Conservation (phyloP, 768 basidiomycete genomes). For the Gyrodon lividus region DNA sequence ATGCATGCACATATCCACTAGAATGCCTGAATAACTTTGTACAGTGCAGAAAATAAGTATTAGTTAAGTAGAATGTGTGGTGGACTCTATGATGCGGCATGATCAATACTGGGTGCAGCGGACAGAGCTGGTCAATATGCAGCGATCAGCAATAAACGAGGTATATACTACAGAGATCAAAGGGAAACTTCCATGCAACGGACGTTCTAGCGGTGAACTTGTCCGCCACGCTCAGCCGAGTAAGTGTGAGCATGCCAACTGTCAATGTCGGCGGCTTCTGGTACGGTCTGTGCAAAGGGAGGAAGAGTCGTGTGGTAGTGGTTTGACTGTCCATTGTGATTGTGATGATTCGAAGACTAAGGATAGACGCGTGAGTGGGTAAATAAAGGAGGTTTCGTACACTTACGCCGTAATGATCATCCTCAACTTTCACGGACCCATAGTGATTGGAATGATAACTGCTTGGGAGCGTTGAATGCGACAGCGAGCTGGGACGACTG, state of each 20-base stretch:
- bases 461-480: conserved; percentile 39
- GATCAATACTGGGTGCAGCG: conserved; percentile 13
- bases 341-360: conserved; percentile 32
- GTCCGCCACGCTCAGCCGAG: conserved; percentile 60
- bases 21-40: conserved; percentile 34
- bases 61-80: conserved; percentile 28
- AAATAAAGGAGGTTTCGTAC: conserved; percentile 8
- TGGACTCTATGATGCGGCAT: conserved; percentile 26
- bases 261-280: conserved; percentile 46
- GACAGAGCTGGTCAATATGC: conserved; percentile 18
- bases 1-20: conserved; percentile 41
- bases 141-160: conserved; percentile 34
- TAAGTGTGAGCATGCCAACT: conserved; percentile 55
- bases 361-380: not conserved
- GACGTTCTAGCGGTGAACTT: conserved; percentile 52
- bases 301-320: conserved; percentile 45
- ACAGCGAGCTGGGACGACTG: conserved; percentile 44
- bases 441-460: conserved; percentile 50
- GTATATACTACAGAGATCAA: conserved; percentile 32
- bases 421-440: conserved; percentile 63
- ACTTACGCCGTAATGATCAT: conserved; percentile 57
- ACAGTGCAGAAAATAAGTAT: conserved; percentile 34
- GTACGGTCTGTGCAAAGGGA: conserved; percentile 45
- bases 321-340: conserved; percentile 35
- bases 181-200: not conserved